These are phyloP conservation scores for Henckelia pumila DNA, from an alignment of 257 asterid genomes.

Conservation along the genomic window DNA sequence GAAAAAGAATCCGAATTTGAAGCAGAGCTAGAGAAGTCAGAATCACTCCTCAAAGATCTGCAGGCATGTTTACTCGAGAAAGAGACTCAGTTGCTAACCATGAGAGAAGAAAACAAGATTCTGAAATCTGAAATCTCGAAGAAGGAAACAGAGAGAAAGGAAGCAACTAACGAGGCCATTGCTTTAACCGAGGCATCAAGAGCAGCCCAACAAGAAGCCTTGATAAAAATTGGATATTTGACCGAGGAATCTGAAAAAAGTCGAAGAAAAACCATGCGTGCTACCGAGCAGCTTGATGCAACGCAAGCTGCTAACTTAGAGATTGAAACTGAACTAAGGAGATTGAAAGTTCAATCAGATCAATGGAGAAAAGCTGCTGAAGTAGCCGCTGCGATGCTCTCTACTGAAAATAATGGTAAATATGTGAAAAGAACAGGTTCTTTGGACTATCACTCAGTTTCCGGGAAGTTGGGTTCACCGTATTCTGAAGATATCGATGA, in stretches of 20 bases:
- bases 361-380: slow-evolving; percentile 97
- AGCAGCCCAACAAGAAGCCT: slow-evolving; percentile 48
- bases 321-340: slow-evolving; percentile 70
- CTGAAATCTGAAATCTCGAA: slow-evolving; percentile 55
- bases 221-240: slow-evolving; percentile 37
- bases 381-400: slow-evolving; percentile 73
- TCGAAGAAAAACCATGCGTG: slow-evolving; percentile 39
- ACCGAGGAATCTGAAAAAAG: slow-evolving; percentile 51
- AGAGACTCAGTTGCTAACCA: slow-evolving; percentile 47
- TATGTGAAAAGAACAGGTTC: slow-evolving; percentile 46
- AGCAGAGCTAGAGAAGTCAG: slow-evolving; percentile 35
- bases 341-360: slow-evolving; percentile 71
- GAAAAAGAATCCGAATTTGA: slow-evolving; percentile 25
- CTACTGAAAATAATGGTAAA: slow-evolving; percentile 49
- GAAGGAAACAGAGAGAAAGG: slow-evolving; percentile 36
- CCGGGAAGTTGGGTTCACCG: slow-evolving; percentile 48
- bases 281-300: slow-evolving; percentile 62
- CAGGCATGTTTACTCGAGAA: slow-evolving; percentile 44
- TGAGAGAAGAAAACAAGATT: slow-evolving; percentile 52
- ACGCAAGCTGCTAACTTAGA: slow-evolving; percentile 57
- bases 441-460: slow-evolving; percentile 41
- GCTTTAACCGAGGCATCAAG: slow-evolving; percentile 44
- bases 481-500: slow-evolving; percentile 54
- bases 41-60: slow-evolving; percentile 42
- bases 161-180: slow-evolving; percentile 40